Evolutionary conservation across 169 alveolate species (phyloP).

Genomic region (Amoebophrya sp.): DNA sequence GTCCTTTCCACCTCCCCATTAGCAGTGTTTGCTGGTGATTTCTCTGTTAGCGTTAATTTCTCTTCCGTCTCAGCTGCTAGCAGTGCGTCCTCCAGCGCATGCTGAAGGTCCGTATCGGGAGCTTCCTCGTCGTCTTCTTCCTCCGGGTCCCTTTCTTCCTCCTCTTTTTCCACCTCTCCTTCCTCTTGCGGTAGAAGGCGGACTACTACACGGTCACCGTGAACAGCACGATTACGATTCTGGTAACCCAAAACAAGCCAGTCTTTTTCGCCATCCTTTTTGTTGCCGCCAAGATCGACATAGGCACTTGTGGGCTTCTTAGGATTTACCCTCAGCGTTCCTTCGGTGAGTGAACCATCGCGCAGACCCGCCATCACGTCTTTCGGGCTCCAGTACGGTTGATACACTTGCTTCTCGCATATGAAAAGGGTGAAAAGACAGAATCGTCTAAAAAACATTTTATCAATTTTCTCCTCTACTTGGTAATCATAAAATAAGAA

Average conservation of each 20-base stretch:
- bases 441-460: too few species aligned
- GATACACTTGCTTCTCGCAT: not conserved
- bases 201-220: constrained; percentile 21
- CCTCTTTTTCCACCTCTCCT: not conserved
- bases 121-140: not conserved
- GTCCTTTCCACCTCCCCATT: not conserved
- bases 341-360: not conserved
- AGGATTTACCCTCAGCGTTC: not conserved
- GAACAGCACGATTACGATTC: not conserved
- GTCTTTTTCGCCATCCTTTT: not conserved
- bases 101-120: not conserved
- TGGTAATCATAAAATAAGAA: too few species aligned
- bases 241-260: not conserved
- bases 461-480: too few species aligned
- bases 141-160: not conserved
- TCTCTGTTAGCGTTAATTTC: too few species aligned
- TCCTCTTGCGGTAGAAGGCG: not conserved
- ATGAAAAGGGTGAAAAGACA: too few species aligned
- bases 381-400: not conserved
- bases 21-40: not conserved
- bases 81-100: not conserved
- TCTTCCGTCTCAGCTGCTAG: too few species aligned
- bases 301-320: not conserved
- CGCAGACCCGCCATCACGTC: not conserved
- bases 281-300: not conserved